Evolutionary conservation across 139 green algal genomes (phyloP).

Genomic region (Asterochloris sp.): DNA sequence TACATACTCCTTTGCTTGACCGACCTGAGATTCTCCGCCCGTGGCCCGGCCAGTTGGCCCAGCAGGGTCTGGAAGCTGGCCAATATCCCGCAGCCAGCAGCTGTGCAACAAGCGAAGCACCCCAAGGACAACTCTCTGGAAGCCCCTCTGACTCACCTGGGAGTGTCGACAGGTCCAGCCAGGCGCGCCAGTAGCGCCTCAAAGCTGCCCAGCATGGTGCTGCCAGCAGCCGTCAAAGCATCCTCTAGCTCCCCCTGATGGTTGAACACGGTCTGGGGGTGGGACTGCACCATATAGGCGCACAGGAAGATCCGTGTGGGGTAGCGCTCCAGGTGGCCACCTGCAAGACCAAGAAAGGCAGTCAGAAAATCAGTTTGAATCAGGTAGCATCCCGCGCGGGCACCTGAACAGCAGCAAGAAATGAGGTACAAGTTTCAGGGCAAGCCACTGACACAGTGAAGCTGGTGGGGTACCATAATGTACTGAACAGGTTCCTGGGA

Average conservation of each 20-base stretch:
- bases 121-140: not conserved
- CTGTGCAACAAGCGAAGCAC: not conserved
- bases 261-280: constrained; percentile 63
- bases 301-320: constrained; percentile 81
- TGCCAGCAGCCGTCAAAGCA: constrained; percentile 41
- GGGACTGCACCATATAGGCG: constrained; percentile 80
- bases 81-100: too few species aligned
- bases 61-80: too few species aligned
- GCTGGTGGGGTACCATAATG: too few species aligned
- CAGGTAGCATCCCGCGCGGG: too few species aligned
- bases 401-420: too few species aligned
- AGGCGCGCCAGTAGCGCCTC: constrained; percentile 60
- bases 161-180: constrained; percentile 18
- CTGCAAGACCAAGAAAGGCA: not conserved
- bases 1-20: too few species aligned
- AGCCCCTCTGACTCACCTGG: not conserved
- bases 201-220: constrained; percentile 57
- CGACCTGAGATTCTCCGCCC: too few species aligned
- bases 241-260: constrained; percentile 48
- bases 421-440: too few species aligned
- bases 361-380: too few species aligned
- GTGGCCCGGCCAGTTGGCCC: too few species aligned
- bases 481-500: too few species aligned
- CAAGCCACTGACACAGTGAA: too few species aligned
- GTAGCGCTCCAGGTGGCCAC: constrained; percentile 61